Evolutionary conservation across 1,139 yeast genomes (phyloP).

Genomic region (Arxiozyma telluris): DNA sequence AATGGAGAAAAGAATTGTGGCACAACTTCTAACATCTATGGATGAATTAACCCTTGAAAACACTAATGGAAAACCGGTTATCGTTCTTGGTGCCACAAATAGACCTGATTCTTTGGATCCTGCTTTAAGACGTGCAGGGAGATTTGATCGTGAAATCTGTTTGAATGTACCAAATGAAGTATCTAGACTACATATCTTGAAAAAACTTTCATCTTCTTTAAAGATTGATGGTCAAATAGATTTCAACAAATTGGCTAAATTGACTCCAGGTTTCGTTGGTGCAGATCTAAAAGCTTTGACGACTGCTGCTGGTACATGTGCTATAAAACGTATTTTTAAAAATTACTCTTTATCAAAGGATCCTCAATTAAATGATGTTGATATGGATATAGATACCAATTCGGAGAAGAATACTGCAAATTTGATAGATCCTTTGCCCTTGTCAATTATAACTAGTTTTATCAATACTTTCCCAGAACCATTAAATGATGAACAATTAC

Average conservation of each 20-base stretch:
- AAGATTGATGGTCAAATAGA: constrained; percentile 67
- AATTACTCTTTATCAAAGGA: constrained; percentile 20
- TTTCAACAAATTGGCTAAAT: constrained; percentile 64
- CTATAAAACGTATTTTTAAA: constrained; percentile 78
- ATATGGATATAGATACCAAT: constrained; percentile 6
- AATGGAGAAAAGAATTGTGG: constrained; percentile 96
- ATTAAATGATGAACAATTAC: constrained; percentile 62
- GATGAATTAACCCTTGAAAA: constrained; percentile 83
- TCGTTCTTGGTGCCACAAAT: constrained; percentile 94
- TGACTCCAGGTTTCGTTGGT: constrained; percentile 97
- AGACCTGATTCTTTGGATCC: constrained; percentile 96
- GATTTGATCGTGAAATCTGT: constrained; percentile 92
- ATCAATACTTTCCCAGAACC: constrained; percentile 70
- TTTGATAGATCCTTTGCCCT: constrained; percentile 29
- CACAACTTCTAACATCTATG: constrained; percentile 88
- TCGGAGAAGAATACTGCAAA: constrained; percentile 27
- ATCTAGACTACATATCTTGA: constrained; percentile 67
- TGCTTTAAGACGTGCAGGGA: constrained; percentile 91
- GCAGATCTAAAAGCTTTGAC: constrained; percentile 93
- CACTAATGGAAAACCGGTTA: constrained; percentile 88
- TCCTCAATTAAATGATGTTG: neutral
- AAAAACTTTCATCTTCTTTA: constrained; percentile 60
- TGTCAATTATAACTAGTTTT: constrained; percentile 67
- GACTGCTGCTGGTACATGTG: constrained; percentile 91
- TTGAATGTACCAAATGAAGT: constrained; percentile 85